Percentiles rank a stretch among this genome's conserved stretches.
These are phyloP conservation scores for Filosporella fistucella DNA, from an alignment of 495 filamentous ascomycete genomes.

Conservation along the genomic window DNA sequence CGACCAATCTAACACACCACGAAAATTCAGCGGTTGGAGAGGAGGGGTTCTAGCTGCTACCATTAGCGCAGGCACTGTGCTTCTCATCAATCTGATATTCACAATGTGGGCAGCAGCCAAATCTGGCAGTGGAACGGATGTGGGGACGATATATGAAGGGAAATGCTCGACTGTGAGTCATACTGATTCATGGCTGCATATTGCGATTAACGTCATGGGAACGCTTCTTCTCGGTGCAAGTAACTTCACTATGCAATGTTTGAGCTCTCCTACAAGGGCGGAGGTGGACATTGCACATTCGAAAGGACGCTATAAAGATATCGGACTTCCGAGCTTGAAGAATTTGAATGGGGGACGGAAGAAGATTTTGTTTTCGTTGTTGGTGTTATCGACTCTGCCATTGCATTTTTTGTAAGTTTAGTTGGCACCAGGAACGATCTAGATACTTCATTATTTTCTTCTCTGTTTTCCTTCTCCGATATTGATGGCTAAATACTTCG, in stretches of 20 bases:
- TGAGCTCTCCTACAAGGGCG: conserved; percentile 32
- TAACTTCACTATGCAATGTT: conserved; percentile 36
- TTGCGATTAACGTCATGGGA: conserved; percentile 31
- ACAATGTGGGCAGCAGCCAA: conserved; percentile 3
- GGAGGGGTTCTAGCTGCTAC: background rate
- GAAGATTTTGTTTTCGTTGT: conserved; percentile 20
- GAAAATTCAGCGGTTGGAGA: conserved; percentile 4
- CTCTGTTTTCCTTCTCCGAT: background rate
- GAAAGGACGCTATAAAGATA: conserved; percentile 29
- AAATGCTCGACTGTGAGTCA: conserved; percentile 19
- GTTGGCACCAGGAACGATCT: too few relatives aligned
- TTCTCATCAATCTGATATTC: conserved; percentile 9
- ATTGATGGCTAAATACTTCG: background rate
- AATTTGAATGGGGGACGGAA: conserved; percentile 25
- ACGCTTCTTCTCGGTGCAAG: conserved; percentile 35
- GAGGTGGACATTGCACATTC: conserved; percentile 35
- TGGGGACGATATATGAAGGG: conserved; percentile 17
- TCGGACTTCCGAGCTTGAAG: conserved; percentile 34
- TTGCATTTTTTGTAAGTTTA: conserved; percentile 27
- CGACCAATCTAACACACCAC: background rate
- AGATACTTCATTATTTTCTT: too few relatives aligned
- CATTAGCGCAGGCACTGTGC: background rate
- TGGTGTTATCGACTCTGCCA: conserved; percentile 22
- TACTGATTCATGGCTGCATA: conserved; percentile 25
- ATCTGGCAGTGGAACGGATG: background rate